These are phyloP conservation scores for Phytopythium kandeliae DNA, from an alignment of 352 stramenopile genomes.

Conservation along the genomic window DNA sequence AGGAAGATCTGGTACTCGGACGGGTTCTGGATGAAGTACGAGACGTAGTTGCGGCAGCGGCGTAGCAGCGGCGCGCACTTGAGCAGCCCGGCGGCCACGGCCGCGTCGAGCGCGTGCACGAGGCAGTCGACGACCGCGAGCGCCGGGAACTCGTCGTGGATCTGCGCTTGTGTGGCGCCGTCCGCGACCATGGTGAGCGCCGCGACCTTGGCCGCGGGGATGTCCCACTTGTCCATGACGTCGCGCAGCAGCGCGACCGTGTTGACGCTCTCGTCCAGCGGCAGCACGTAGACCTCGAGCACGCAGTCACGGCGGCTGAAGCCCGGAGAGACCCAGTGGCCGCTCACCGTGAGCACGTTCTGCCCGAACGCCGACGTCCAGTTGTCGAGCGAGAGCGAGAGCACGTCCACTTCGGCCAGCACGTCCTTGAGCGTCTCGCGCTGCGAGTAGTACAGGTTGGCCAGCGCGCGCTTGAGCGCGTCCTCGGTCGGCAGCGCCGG, in stretches of 20 bases:
- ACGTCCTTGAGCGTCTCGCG: slow-evolving; percentile 78
- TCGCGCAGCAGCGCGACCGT: slow-evolving; percentile 71
- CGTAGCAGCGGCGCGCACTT: slow-evolving; percentile 60
- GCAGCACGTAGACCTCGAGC: slow-evolving; percentile 71
- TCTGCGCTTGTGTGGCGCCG: slow-evolving; percentile 16
- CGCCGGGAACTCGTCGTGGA: slow-evolving; percentile 62
- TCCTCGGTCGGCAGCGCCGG: slow-evolving; percentile 57
- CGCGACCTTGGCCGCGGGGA: slow-evolving; percentile 57
- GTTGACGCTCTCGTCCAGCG: slow-evolving; percentile 70
- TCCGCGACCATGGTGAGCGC: slow-evolving; percentile 60
- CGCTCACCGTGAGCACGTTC: slow-evolving; percentile 73
- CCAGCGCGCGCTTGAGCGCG: slow-evolving; percentile 61
- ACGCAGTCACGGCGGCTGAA: slow-evolving; percentile 74
- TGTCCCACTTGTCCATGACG: slow-evolving; percentile 84
- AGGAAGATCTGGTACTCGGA: slow-evolving; percentile 83
- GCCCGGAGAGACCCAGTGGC: slow-evolving; percentile 71
- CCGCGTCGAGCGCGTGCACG: slow-evolving; percentile 50
- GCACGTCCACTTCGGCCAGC: slow-evolving; percentile 62
- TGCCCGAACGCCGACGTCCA: slow-evolving; percentile 77
- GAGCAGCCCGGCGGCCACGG: slow-evolving; percentile 43
- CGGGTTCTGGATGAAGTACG: slow-evolving; percentile 80
- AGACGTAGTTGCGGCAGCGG: slow-evolving; percentile 71
- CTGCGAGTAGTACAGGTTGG: slow-evolving; percentile 77
- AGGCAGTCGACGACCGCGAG: slow-evolving; percentile 68
- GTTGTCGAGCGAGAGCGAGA: slow-evolving; percentile 75